Evolutionary conservation across 2,329 filamentous ascomycete genomes (phyloP).

Genomic region (Arthrobotrys iridis): DNA sequence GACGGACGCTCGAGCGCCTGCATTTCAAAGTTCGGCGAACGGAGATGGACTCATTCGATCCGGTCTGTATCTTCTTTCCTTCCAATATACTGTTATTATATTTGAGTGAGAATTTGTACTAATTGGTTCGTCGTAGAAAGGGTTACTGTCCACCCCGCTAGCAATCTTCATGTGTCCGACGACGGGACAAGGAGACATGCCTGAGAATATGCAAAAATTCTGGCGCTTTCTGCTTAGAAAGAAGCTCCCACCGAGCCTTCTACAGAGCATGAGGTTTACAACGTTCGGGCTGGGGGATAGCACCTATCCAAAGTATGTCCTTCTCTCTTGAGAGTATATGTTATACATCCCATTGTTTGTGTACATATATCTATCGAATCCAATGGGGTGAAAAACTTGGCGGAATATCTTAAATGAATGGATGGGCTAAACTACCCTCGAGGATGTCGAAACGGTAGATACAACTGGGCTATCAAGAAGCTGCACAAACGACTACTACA

Average conservation of each 20-base stretch:
- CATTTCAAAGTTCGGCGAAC: constrained; percentile 79
- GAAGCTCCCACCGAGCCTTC: constrained; percentile 75
- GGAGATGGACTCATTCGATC: constrained; percentile 78
- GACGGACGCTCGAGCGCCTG: constrained; percentile 76
- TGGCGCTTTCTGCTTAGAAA: constrained; percentile 87
- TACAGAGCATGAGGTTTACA: constrained; percentile 77
- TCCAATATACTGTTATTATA: background rate
- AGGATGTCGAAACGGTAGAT: constrained; percentile 67
- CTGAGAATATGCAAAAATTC: constrained; percentile 80
- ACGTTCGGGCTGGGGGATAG: constrained; percentile 94
- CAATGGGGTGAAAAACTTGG: too few relatives aligned
- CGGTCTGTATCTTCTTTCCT: constrained; percentile 68
- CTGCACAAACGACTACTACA: constrained; percentile 84
- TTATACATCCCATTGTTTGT: too few relatives aligned
- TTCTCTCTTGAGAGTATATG: too few relatives aligned
- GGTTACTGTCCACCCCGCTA: constrained; percentile 64
- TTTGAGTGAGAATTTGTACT: background rate
- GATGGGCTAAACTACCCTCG: constrained; percentile 33
- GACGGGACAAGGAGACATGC: constrained; percentile 93
- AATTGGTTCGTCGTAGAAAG: constrained; percentile 60
- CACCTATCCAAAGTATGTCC: constrained; percentile 79
- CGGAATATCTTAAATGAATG: too few relatives aligned
- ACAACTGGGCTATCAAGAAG: constrained; percentile 92
- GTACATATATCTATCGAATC: too few relatives aligned
- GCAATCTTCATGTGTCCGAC: constrained; percentile 88